Evolutionary conservation across 176 grass and related monocot genomes (phyloP).

Genomic region (Musa beccarii): DNA sequence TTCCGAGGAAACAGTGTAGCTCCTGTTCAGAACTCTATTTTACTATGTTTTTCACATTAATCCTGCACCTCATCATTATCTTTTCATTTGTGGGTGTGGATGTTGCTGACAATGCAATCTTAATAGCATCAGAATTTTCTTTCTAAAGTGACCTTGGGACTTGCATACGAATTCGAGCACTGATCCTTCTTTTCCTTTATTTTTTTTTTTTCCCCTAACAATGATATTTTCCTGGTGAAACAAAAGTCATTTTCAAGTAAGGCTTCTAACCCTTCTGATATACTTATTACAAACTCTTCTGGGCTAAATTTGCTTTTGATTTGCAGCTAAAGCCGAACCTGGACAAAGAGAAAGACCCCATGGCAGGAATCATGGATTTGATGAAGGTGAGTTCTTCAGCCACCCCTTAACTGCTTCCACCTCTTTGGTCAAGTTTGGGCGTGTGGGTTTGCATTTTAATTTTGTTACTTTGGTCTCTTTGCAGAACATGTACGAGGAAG

Average conservation of each 20-base stretch:
- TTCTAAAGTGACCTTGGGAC: too few species aligned
- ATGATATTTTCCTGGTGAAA: neutral
- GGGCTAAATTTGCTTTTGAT: neutral
- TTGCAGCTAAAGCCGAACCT: conserved; percentile 69
- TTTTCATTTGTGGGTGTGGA: too few species aligned
- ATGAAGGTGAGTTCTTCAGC: conserved; percentile 52
- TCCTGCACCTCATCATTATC: too few species aligned
- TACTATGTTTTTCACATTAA: too few species aligned
- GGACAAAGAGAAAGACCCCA: conserved; percentile 71
- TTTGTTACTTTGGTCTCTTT: conserved; percentile 14
- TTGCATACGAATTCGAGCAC: too few species aligned
- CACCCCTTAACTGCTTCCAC: too few species aligned
- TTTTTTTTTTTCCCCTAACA: too few species aligned
- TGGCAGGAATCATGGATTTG: conserved; percentile 92
- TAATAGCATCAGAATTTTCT: too few species aligned
- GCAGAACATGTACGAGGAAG: conserved; percentile 74
- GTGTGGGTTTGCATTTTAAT: neutral
- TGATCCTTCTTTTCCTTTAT: too few species aligned
- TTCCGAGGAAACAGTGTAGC: too few species aligned
- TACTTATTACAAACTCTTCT: neutral
- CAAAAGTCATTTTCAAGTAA: neutral
- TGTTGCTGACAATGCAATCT: too few species aligned
- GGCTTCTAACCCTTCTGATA: neutral
- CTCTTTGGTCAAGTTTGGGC: neutral
- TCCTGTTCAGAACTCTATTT: too few species aligned